These are phyloP conservation scores for Fusarium albidum DNA, from an alignment of 2,329 filamentous ascomycete species.

Conservation along the genomic window DNA sequence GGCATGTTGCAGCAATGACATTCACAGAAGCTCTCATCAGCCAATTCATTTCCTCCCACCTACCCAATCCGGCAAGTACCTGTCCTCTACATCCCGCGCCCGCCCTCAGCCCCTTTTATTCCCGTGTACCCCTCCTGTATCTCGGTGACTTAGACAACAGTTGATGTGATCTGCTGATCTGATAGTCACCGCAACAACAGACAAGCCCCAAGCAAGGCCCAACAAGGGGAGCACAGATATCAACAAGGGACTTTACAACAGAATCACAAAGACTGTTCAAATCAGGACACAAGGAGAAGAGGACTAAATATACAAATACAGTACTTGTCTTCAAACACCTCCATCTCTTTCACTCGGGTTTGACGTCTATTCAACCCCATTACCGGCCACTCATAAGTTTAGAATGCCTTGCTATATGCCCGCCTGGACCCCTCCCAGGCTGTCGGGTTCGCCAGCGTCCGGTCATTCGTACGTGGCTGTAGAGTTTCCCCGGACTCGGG, in stretches of 20 bases:
- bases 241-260: not conserved
- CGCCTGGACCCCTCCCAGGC: not conserved
- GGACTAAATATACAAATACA: no score
- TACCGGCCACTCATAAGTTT: not conserved
- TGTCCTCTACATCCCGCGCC: constrained; percentile 7
- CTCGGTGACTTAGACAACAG: constrained; percentile 18
- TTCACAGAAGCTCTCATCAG: not conserved
- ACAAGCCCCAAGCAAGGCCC: no score
- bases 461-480: constrained; percentile 15
- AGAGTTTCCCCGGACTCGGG: constrained; percentile 26
- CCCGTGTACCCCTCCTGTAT: constrained; percentile 8
- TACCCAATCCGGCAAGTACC: constrained; percentile 31
- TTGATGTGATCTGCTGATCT: not conserved
- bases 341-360: no score
- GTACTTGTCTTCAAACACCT: no score
- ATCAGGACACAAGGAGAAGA: no score
- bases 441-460: constrained; percentile 1
- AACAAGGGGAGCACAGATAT: constrained; percentile 2
- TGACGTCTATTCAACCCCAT: no score
- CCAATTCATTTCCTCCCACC: constrained; percentile 30
- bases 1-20: constrained; percentile 21
- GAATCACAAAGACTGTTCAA: no score
- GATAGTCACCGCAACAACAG: constrained; percentile 33
- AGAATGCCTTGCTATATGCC: constrained; percentile 6
- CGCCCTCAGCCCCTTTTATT: not conserved